phyloP scores from a whole-genome alignment of 176 grass and related monocot genomes.

The Phyllostachys edulis region DNA sequence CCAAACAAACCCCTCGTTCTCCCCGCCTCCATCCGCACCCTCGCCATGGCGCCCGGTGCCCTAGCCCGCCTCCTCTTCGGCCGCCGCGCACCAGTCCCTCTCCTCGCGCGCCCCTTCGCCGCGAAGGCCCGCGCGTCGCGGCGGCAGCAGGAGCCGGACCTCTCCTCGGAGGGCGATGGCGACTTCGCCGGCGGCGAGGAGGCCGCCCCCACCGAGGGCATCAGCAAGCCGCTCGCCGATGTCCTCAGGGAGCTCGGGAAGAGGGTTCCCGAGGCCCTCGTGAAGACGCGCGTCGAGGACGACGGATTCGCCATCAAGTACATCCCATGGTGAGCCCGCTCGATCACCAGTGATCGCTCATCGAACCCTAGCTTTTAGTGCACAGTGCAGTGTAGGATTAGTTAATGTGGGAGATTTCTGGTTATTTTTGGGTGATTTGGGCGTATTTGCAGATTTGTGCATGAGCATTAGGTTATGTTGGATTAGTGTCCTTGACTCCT shows the following conservation, averaged over 20 bases:
- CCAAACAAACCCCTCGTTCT: slow-evolving; percentile 32
- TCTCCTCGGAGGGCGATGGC: slow-evolving; percentile 33
- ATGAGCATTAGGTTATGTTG: not conserved
- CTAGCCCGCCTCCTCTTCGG: slow-evolving; percentile 44
- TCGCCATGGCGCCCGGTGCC: slow-evolving; percentile 53
- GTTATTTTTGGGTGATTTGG: not conserved
- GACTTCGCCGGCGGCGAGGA: slow-evolving; percentile 46
- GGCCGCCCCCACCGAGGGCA: slow-evolving; percentile 60
- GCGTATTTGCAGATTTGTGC: not conserved
- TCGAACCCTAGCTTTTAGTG: not conserved
- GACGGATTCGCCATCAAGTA: slow-evolving; percentile 66
- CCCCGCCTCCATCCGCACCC: not conserved
- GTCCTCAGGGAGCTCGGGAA: slow-evolving; percentile 76
- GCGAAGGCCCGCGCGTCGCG: slow-evolving; percentile 43
- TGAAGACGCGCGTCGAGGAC: slow-evolving; percentile 67
- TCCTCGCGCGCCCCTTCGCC: slow-evolving; percentile 51
- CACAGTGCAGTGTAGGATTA: not conserved
- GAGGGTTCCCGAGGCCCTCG: slow-evolving; percentile 74
- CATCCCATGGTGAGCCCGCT: slow-evolving; percentile 66
- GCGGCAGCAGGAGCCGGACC: slow-evolving; percentile 31
- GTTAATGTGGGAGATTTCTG: not conserved
- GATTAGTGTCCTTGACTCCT: not conserved
- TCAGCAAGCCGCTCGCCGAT: slow-evolving; percentile 74
- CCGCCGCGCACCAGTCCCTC: slow-evolving; percentile 29
- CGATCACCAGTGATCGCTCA: not conserved